Base-by-base conservation (phyloP, 768 basidiomycete genomes). In the Auriscalpium microsporum region DNA sequence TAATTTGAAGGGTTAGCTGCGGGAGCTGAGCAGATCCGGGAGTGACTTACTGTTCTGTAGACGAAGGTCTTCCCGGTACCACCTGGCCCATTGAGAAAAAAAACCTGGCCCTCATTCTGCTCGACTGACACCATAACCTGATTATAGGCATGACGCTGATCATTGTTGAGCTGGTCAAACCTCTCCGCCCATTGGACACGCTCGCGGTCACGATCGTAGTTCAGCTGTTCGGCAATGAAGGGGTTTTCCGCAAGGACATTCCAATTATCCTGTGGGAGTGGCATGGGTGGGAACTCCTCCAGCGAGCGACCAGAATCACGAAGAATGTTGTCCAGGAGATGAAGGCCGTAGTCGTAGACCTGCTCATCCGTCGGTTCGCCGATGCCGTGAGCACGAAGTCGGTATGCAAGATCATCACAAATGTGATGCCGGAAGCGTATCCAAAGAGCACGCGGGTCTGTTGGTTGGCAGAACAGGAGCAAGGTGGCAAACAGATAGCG, bases 21-120 rank as follows among this genome's bases (percentile, higher is more conserved):
- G 38, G n/a, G n/a, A n/a, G n/a, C n/a, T 40, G 38, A 40, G 10
- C 10, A 16, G 38, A 40, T 9, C 16, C 9, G 16, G 16, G 16
- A 16, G 38, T 40, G 38, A 9, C 38, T 16, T 40, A 71, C 35
- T 0, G 73, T 70, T 34, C 72, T 73, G 55, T 73, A 78, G 0
- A 76, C 61, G 65, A 65, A 78, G 0, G 78, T 78, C 56, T 78
- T 79, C 6, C 78, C 77, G 34, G 68, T 68, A 0, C 77, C 77
- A 16, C 72, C 77, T 36, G 73, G 64, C 5, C 77, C 71, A 68
- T 76, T 58, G 14, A 78, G 56, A 55, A 77, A 79, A 64, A 77
- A 74, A 4, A 62, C 36, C 13, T 56, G 36, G 5, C 68, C 65
- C 16, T 21, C 5, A 1, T 55, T 45, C 1, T 33, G 13, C 14